Conservation (phyloP, 2,329 filamentous ascomycete genomes). For the Neocucurbitaria cava region DNA sequence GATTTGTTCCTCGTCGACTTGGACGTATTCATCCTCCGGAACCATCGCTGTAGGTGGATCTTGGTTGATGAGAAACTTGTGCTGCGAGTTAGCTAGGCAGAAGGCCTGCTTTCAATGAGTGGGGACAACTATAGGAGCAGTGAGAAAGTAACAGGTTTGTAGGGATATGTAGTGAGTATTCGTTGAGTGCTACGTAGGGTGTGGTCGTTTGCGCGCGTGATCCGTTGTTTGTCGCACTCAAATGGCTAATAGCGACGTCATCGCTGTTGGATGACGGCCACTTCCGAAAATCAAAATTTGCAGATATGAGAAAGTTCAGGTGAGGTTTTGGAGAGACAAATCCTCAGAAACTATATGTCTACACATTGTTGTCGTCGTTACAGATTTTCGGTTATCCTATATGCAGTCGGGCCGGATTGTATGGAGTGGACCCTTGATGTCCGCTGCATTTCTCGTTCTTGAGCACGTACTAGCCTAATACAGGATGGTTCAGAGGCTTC, state of each 20-base stretch:
- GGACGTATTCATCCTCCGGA: conserved; percentile 30
- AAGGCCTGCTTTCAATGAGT: background rate
- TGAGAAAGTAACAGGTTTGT: background rate
- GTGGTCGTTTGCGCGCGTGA: background rate
- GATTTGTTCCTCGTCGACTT: conserved; percentile 11
- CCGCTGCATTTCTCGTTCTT: too few relatives aligned
- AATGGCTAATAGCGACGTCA: background rate
- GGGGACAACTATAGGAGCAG: background rate
- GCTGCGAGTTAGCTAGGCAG: background rate
- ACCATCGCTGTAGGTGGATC: conserved; percentile 1
- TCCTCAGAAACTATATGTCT: background rate
- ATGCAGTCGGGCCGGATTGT: too few relatives aligned
- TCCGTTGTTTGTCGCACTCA: background rate
- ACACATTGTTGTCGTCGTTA: too few relatives aligned
- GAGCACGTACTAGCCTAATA: too few relatives aligned
- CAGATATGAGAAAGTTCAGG: background rate
- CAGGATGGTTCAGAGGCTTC: too few relatives aligned
- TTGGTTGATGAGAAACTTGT: background rate
- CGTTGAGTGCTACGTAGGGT: background rate
- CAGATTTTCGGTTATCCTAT: too few relatives aligned
- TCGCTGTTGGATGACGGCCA: background rate
- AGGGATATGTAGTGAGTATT: background rate
- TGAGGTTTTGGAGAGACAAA: background rate
- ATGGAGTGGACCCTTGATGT: too few relatives aligned
- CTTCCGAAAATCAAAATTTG: background rate